Conservation (phyloP, 2,329 filamentous ascomycete genomes). For the Xylariaceae sp. region DNA sequence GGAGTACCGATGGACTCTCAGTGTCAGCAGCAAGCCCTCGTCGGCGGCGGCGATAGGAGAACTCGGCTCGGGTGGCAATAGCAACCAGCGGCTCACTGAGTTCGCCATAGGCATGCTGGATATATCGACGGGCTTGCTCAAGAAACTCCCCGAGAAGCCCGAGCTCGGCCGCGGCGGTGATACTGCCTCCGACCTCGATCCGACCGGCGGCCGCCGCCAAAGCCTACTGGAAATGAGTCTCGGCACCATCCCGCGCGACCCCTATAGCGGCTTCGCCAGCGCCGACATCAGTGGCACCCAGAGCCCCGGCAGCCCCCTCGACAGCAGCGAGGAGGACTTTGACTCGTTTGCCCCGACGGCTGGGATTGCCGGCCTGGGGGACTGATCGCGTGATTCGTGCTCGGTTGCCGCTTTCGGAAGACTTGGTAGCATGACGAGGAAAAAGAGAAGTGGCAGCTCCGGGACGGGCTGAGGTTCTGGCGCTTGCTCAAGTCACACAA, state of each 20-base stretch:
- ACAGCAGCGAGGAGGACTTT: slow-evolving; percentile 51
- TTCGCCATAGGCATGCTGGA: slow-evolving; percentile 76
- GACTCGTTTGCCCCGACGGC: slow-evolving; percentile 33
- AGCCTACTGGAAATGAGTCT: slow-evolving; percentile 31
- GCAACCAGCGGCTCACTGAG: slow-evolving; percentile 47
- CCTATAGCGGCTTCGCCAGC: slow-evolving; percentile 37
- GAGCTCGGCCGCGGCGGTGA: slow-evolving; percentile 51
- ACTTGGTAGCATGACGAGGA: too few relatives aligned
- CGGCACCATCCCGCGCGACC: slow-evolving; percentile 19
- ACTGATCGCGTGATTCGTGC: slow-evolving; percentile 11
- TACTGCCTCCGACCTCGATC: slow-evolving; percentile 39
- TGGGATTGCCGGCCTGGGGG: slow-evolving; percentile 25
- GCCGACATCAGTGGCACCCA: slow-evolving; percentile 43
- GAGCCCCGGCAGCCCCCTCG: slow-evolving; percentile 42
- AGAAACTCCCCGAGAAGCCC: slow-evolving; percentile 64
- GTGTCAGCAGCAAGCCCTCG: slow-evolving; percentile 70
- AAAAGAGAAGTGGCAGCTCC: too few relatives aligned
- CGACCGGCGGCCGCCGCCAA: slow-evolving; percentile 31
- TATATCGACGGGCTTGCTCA: slow-evolving; percentile 60
- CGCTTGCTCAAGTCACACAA: too few relatives aligned
- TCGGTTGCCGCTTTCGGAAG: too few relatives aligned
- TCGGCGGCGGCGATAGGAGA: slow-evolving; percentile 24
- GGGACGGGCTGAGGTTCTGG: too few relatives aligned
- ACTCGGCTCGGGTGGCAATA: not conserved
- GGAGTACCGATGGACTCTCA: slow-evolving; percentile 91